phyloP scores from a whole-genome alignment of 2,329 filamentous ascomycete genomes.

The Monilinia vaccinii-corymbosi region DNA sequence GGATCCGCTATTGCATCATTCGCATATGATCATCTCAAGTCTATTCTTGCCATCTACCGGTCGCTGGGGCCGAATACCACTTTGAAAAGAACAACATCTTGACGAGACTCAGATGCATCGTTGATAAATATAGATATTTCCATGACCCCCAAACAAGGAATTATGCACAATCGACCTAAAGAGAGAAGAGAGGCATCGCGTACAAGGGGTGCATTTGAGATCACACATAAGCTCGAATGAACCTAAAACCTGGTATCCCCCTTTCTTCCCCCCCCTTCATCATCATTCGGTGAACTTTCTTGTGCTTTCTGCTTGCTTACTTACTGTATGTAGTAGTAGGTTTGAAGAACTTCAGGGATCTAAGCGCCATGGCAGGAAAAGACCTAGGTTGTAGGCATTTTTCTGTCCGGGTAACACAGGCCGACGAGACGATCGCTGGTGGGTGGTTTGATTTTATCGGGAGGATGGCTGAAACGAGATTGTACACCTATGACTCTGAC shows the following conservation, averaged over 20 bases:
- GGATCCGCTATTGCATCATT: conserved; percentile 1
- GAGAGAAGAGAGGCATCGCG: not conserved
- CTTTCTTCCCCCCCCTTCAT: not conserved
- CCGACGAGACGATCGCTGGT: not conserved
- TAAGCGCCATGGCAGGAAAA: conserved; percentile 24
- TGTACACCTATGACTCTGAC: not conserved
- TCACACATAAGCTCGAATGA: not conserved
- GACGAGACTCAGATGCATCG: not conserved
- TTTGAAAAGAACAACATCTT: not conserved
- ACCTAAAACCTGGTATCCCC: too few relatives aligned
- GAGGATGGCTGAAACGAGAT: not conserved
- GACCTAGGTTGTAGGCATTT: conserved; percentile 8
- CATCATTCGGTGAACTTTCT: not conserved
- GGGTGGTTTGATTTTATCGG: not conserved
- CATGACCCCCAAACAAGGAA: conserved; percentile 2
- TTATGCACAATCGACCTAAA: not conserved
- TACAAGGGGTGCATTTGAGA: not conserved
- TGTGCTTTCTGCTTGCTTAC: not conserved
- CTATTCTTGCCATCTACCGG: not conserved
- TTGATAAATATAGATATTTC: conserved; percentile 10
- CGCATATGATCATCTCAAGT: not conserved
- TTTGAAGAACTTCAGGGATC: conserved; percentile 2
- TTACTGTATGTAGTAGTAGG: too few relatives aligned
- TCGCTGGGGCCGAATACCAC: not conserved
- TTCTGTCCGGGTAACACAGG: not conserved